Conservation (phyloP, 495 filamentous ascomycete species). For the Penicillium goetzii region DNA sequence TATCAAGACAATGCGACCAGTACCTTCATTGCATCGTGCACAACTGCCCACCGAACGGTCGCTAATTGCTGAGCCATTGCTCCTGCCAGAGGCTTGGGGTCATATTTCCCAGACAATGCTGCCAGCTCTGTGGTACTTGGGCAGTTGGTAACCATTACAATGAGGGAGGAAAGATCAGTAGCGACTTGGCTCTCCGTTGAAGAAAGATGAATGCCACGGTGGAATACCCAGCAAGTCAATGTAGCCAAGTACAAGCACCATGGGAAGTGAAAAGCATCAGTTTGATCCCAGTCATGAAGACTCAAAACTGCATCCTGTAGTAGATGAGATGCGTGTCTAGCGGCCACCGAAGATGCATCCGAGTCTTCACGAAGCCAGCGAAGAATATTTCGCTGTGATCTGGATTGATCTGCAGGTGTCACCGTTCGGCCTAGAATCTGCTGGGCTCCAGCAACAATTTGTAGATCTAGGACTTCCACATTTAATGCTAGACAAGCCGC, state of each 20-base stretch:
- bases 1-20: constrained; percentile 35
- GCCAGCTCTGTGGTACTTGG: constrained; percentile 31
- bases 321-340: constrained; percentile 50
- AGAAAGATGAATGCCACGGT: constrained; percentile 32
- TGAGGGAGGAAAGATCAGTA: constrained; percentile 38
- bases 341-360: constrained; percentile 39
- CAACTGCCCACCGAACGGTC: constrained; percentile 60
- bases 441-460: constrained; percentile 57
- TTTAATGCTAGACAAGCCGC: constrained; percentile 53
- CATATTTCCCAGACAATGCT: constrained; percentile 36
- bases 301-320: constrained; percentile 51
- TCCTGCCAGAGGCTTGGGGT: constrained; percentile 41
- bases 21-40: constrained; percentile 60
- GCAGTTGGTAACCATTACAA: constrained; percentile 44
- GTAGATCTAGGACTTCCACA: constrained; percentile 57
- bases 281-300: constrained; percentile 53
- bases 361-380: constrained; percentile 41
- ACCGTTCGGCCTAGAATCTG: constrained; percentile 56
- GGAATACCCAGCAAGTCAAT: constrained; percentile 56
- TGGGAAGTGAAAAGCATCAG: constrained; percentile 57
- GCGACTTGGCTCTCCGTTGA: constrained; percentile 13
- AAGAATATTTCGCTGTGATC: constrained; percentile 47
- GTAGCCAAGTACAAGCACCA: constrained; percentile 62
- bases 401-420: constrained; percentile 46
- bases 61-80: constrained; percentile 56